Evolutionary conservation across 2,329 filamentous ascomycete species (phyloP).

Genomic region (Biscogniauxia marginata): DNA sequence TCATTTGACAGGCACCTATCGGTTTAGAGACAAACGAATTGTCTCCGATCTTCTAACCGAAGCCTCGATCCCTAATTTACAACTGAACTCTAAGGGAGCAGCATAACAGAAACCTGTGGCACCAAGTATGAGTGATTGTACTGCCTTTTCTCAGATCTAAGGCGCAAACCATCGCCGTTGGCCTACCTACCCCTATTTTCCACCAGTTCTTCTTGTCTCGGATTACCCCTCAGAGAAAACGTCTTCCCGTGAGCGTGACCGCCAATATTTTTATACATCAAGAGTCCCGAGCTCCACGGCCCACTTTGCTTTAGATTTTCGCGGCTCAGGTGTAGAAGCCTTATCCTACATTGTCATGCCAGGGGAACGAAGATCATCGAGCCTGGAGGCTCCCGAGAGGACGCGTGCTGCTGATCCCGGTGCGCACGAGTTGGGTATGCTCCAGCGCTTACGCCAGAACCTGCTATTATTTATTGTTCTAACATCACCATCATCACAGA

Average conservation of each 20-base stretch:
- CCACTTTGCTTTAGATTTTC: background rate
- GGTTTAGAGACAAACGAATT: background rate
- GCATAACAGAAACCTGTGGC: constrained; percentile 4
- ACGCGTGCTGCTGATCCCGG: constrained; percentile 53
- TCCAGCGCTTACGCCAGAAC: background rate
- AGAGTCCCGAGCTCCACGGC: background rate
- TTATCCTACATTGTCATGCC: constrained; percentile 24
- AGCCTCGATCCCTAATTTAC: constrained; percentile 23
- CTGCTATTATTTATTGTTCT: constrained; percentile 7
- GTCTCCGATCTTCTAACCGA: constrained; percentile 26
- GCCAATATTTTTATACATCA: constrained; percentile 7
- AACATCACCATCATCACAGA: constrained; percentile 17
- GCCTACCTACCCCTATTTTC: background rate
- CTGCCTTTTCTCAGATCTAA: constrained; percentile 14
- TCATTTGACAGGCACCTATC: background rate
- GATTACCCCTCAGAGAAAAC: constrained; percentile 13
- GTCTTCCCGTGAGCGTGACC: constrained; percentile 4
- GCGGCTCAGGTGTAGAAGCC: background rate
- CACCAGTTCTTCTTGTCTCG: constrained; percentile 9
- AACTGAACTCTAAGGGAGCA: constrained; percentile 16
- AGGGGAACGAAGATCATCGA: constrained; percentile 27
- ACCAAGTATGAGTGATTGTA: constrained; percentile 16
- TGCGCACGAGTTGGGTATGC: constrained; percentile 58
- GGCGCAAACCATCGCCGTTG: constrained; percentile 1
- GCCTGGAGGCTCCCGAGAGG: constrained; percentile 33